Percentiles rank a stretch among this genome's conserved stretches.
These are phyloP conservation scores for Nemania abortiva DNA, from an alignment of 2,329 filamentous ascomycete species.

Conservation along the genomic window DNA sequence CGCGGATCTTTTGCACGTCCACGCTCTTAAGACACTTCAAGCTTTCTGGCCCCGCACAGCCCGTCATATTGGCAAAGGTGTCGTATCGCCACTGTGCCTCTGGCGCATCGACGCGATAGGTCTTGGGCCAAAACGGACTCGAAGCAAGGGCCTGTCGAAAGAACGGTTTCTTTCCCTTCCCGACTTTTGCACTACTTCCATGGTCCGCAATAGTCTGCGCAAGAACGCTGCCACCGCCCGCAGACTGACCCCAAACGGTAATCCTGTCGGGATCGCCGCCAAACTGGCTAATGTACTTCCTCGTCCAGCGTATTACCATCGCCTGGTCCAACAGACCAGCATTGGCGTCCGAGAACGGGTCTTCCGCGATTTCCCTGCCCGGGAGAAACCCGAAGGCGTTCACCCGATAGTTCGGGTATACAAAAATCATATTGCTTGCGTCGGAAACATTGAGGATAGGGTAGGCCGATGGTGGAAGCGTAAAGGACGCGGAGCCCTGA, in stretches of 20 bases:
- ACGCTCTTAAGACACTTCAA: conserved; percentile 66
- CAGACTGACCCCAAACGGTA: conserved; percentile 66
- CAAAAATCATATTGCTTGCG: conserved; percentile 61
- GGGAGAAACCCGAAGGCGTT: conserved; percentile 69
- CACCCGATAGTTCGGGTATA: conserved; percentile 65
- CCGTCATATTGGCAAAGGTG: conserved; percentile 59
- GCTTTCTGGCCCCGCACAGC: conserved; percentile 60
- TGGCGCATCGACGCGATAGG: conserved; percentile 63
- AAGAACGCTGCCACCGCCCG: conserved; percentile 65
- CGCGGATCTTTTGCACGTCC: conserved; percentile 65
- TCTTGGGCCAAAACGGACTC: conserved; percentile 71
- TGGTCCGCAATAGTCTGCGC: conserved; percentile 62
- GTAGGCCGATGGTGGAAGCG: conserved; percentile 67
- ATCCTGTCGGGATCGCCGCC: conserved; percentile 63
- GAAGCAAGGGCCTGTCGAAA: conserved; percentile 63
- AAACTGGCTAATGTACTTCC: conserved; percentile 60
- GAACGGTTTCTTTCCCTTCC: conserved; percentile 54
- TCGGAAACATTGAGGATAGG: conserved; percentile 68
- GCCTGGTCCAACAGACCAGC: conserved; percentile 64
- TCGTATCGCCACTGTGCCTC: conserved; percentile 66
- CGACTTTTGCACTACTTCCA: conserved; percentile 47
- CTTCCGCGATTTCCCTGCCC: conserved; percentile 48
- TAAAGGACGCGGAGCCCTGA: conserved; percentile 66
- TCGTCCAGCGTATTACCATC: conserved; percentile 63
- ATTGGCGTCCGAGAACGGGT: conserved; percentile 60